Evolutionary conservation across 306 rosid genomes (phyloP).

Genomic region (Lathyrus aphaca): DNA sequence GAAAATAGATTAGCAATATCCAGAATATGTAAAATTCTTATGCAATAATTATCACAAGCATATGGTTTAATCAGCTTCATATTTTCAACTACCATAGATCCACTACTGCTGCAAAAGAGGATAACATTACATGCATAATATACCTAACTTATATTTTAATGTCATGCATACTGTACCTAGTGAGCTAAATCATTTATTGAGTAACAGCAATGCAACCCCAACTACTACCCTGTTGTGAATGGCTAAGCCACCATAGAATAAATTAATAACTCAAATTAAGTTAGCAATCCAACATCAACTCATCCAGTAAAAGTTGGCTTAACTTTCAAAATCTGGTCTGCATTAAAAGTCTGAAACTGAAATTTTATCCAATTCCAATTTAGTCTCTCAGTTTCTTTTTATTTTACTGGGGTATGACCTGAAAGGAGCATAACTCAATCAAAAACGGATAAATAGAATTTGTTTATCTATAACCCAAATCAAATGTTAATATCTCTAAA

Average conservation of each 20-base stretch:
- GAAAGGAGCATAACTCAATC: conserved; percentile 21
- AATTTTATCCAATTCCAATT: conserved; percentile 23
- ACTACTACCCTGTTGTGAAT: conserved; percentile 18
- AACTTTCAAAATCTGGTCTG: conserved; percentile 20
- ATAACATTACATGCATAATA: conserved; percentile 7
- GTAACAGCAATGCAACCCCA: conserved; percentile 5
- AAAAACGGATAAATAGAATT: conserved; percentile 9
- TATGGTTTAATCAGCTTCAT: conserved; percentile 33
- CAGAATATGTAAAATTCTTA: conserved; percentile 3
- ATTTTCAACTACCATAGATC: conserved; percentile 22
- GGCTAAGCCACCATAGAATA: conserved; percentile 15
- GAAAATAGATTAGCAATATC: background rate
- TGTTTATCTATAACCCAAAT: conserved; percentile 20
- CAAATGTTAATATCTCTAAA: conserved; percentile 10
- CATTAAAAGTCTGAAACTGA: conserved; percentile 28
- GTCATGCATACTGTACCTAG: background rate
- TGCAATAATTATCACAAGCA: conserved; percentile 29
- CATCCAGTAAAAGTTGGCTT: conserved; percentile 21
- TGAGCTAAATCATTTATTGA: conserved; percentile 23
- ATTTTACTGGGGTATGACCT: conserved; percentile 17
- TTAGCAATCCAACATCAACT: conserved; percentile 30
- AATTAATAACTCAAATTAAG: conserved; percentile 24
- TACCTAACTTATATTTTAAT: conserved; percentile 13
- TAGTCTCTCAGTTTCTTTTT: conserved; percentile 19
- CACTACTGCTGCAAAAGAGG: conserved; percentile 30